Conservation (phyloP, 1,284 basidiomycete species). For the Rhizoctonia solani region DNA sequence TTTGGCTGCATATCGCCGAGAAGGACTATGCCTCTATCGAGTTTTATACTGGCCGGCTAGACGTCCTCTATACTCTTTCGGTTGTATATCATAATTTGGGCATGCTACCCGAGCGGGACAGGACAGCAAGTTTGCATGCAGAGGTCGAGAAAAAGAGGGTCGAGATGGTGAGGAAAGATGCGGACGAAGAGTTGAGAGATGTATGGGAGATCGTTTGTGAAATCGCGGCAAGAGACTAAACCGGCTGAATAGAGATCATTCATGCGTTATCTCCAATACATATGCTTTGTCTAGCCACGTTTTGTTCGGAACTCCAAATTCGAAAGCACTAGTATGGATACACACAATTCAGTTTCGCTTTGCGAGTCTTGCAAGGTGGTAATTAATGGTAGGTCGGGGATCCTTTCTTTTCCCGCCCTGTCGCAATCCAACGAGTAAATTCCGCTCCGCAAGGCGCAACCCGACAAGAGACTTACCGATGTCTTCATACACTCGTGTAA, state of each 20-base stretch:
- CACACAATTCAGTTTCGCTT: slow-evolving; percentile 46
- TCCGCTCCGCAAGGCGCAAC: background rate
- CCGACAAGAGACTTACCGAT: slow-evolving; percentile 58
- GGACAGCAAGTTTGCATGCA: slow-evolving; percentile 55
- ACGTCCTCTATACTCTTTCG: slow-evolving; percentile 70
- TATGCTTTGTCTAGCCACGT: background rate
- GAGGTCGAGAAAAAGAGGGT: slow-evolving; percentile 52
- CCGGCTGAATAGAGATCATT: background rate
- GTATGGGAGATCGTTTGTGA: slow-evolving; percentile 59
- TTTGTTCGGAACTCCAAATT: background rate
- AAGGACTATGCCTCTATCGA: slow-evolving; percentile 61
- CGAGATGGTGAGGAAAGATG: slow-evolving; percentile 49
- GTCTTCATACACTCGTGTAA: slow-evolving; percentile 88
- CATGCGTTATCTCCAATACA: background rate
- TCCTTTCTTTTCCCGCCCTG: slow-evolving; percentile 66
- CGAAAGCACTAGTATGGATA: background rate
- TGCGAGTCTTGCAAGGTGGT: slow-evolving; percentile 76
- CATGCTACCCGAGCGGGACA: slow-evolving; percentile 58
- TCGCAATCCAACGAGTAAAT: slow-evolving; percentile 24
- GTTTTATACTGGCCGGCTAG: slow-evolving; percentile 60
- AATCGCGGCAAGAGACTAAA: slow-evolving; percentile 25
- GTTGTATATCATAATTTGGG: slow-evolving; percentile 71
- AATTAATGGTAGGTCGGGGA: slow-evolving; percentile 78
- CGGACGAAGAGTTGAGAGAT: slow-evolving; percentile 58
- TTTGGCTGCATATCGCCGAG: slow-evolving; percentile 66